These are phyloP conservation scores for Acorus calamus DNA, from an alignment of 106 monocot species.

Conservation along the genomic window DNA sequence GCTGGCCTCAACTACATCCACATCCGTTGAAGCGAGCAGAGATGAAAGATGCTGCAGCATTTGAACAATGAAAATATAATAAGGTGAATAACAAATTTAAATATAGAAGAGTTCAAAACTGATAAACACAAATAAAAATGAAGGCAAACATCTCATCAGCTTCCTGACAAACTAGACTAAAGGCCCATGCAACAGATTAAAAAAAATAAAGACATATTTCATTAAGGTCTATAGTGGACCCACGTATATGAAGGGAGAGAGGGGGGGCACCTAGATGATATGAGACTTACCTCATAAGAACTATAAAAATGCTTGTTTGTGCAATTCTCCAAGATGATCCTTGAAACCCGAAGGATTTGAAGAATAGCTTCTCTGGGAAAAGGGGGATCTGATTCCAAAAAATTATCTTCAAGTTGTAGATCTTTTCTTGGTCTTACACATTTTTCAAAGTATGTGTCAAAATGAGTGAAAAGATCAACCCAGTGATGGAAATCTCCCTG, in stretches of 20 bases:
- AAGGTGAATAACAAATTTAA: not conserved
- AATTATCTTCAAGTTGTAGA: conserved; percentile 44
- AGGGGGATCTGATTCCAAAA: conserved; percentile 40
- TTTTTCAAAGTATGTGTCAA: conserved; percentile 64
- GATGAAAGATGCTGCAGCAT: conserved; percentile 56
- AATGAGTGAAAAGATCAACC: conserved; percentile 65
- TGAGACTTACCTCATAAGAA: conserved; percentile 42
- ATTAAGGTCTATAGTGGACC: too few species aligned
- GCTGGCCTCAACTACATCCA: conserved; percentile 61
- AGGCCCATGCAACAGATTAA: too few species aligned
- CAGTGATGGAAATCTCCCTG: conserved; percentile 87
- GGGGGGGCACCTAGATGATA: not conserved
- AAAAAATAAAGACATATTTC: too few species aligned
- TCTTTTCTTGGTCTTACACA: conserved; percentile 56
- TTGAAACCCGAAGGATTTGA: conserved; percentile 61
- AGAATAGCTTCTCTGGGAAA: conserved; percentile 60
- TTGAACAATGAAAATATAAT: conserved; percentile 5
- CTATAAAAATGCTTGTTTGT: conserved; percentile 62
- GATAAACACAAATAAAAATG: too few species aligned
- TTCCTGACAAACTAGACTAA: too few species aligned
- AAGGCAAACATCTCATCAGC: too few species aligned
- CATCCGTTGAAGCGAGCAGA: conserved; percentile 58
- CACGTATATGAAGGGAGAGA: too few species aligned
- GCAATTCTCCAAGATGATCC: conserved; percentile 69
- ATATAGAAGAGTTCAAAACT: not conserved